These are phyloP conservation scores for Yarrowia sp. DNA, from an alignment of 805 yeast genomes.

Conservation along the genomic window DNA sequence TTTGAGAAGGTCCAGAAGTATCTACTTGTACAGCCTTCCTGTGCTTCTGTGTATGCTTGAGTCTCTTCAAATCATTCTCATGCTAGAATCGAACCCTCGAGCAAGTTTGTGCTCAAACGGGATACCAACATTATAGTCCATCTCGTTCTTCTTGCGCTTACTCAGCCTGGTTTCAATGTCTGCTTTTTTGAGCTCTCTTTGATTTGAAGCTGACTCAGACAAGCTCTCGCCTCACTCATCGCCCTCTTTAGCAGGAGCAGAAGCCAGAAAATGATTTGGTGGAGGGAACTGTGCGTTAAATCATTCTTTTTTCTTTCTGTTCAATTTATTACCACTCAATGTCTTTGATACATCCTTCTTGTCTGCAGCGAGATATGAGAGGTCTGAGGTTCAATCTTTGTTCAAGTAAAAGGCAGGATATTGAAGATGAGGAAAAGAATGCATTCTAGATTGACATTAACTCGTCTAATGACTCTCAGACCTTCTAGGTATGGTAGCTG, in stretches of 20 bases:
- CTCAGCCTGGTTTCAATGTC: conserved; percentile 45
- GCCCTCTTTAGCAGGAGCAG: conserved; percentile 54
- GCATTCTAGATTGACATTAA: too few species aligned
- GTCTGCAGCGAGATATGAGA: too few species aligned
- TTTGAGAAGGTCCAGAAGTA: conserved; percentile 42
- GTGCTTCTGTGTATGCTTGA: conserved; percentile 49
- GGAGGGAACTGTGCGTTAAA: too few species aligned
- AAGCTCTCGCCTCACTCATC: conserved; percentile 89
- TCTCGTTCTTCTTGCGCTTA: conserved; percentile 63
- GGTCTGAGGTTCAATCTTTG: too few species aligned
- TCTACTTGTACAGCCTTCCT: conserved; percentile 48
- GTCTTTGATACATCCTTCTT: too few species aligned
- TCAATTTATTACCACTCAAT: too few species aligned
- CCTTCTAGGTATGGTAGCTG: too few species aligned
- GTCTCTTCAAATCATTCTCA: conserved; percentile 48
- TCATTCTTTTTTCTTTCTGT: too few species aligned
- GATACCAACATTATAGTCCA: conserved; percentile 84
- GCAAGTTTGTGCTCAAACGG: conserved; percentile 77
- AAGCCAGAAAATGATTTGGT: too few species aligned
- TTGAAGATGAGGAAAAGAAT: too few species aligned
- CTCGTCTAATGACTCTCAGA: too few species aligned
- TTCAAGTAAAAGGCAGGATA: too few species aligned
- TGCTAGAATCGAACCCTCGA: conserved; percentile 69
- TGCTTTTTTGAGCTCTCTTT: conserved; percentile 52
- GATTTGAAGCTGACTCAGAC: conserved; percentile 80